These are phyloP conservation scores for Pisolithus tinctorius DNA, from an alignment of 768 basidiomycete species.

Conservation along the genomic window DNA sequence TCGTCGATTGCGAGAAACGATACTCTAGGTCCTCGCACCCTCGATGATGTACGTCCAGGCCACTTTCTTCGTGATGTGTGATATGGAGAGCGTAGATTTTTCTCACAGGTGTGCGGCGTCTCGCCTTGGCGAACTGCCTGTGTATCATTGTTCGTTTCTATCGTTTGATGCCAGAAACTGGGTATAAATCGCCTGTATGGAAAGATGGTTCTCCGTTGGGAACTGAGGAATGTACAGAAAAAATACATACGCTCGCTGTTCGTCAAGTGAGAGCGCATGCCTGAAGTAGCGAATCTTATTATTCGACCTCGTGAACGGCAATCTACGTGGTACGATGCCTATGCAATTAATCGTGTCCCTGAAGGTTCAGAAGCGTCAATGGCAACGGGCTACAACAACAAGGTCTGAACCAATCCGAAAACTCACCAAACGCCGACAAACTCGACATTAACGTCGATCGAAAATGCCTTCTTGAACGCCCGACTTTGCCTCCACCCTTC, in stretches of 20 bases:
- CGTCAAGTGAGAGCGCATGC: constrained; percentile 66
- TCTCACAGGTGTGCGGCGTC: constrained; percentile 31
- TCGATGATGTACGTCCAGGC: too few species aligned
- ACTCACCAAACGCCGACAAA: constrained; percentile 69
- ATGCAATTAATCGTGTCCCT: constrained; percentile 73
- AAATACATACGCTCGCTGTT: constrained; percentile 30
- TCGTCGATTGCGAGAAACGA: constrained; percentile 29
- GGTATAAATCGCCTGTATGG: constrained; percentile 24
- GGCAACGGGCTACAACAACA: neutral
- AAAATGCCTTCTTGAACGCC: constrained; percentile 70
- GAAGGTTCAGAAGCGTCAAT: neutral
- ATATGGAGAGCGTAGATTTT: constrained; percentile 8
- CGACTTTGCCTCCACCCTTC: constrained; percentile 57
- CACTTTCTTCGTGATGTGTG: too few species aligned
- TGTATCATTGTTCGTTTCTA: constrained; percentile 27
- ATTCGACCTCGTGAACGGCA: constrained; percentile 64
- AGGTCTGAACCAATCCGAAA: neutral
- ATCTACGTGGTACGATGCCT: constrained; percentile 53
- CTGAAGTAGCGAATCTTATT: constrained; percentile 58
- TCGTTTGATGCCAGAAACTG: constrained; percentile 34
- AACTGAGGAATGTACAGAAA: constrained; percentile 35
- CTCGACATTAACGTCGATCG: constrained; percentile 64
- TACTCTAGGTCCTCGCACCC: constrained; percentile 31
- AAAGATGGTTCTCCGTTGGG: constrained; percentile 13
- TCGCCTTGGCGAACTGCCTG: constrained; percentile 46